Percentiles rank a stretch among this genome's conserved stretches.
phyloP scores from a whole-genome alignment of 495 filamentous ascomycete species.

The Aspergillus heteromorphus region DNA sequence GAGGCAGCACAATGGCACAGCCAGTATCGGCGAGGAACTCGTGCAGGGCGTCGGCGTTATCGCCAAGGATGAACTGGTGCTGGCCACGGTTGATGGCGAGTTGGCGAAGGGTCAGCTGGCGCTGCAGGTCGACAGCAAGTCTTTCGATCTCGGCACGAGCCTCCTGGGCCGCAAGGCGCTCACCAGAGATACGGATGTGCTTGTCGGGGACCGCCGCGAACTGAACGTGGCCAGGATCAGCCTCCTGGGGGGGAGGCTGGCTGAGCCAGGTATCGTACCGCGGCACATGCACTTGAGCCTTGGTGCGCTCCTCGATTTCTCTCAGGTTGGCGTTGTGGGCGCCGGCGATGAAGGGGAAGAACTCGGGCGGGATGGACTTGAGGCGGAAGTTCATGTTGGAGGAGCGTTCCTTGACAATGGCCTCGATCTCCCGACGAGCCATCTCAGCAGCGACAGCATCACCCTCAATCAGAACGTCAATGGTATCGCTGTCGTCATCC shows the following conservation, averaged over 20 bases:
- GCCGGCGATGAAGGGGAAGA: constrained; percentile 92
- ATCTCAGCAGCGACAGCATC: constrained; percentile 77
- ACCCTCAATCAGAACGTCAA: constrained; percentile 85
- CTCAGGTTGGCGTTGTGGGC: constrained; percentile 63
- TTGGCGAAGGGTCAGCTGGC: constrained; percentile 64
- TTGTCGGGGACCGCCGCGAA: constrained; percentile 62
- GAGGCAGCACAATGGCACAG: constrained; percentile 79
- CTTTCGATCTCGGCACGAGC: constrained; percentile 75
- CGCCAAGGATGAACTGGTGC: constrained; percentile 88
- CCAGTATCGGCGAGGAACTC: constrained; percentile 87
- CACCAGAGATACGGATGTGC: constrained; percentile 79
- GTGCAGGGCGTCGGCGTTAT: constrained; percentile 68
- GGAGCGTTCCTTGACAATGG: constrained; percentile 78
- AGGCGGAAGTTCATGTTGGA: constrained; percentile 73
- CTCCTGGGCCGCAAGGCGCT: constrained; percentile 74
- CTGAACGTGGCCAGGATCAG: constrained; percentile 56
- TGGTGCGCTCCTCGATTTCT: constrained; percentile 63
- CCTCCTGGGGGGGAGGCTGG: constrained; percentile 63
- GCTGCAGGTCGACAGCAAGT: constrained; percentile 63
- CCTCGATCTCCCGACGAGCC: constrained; percentile 73
- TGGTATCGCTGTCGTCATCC: constrained; percentile 71
- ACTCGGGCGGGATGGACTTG: constrained; percentile 79
- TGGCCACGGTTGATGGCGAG: constrained; percentile 69
- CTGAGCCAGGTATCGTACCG: constrained; percentile 68
- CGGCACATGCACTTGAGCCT: constrained; percentile 72